These are phyloP conservation scores for Erythrophleum fordii DNA, from an alignment of 306 rosid genomes.

Conservation along the genomic window DNA sequence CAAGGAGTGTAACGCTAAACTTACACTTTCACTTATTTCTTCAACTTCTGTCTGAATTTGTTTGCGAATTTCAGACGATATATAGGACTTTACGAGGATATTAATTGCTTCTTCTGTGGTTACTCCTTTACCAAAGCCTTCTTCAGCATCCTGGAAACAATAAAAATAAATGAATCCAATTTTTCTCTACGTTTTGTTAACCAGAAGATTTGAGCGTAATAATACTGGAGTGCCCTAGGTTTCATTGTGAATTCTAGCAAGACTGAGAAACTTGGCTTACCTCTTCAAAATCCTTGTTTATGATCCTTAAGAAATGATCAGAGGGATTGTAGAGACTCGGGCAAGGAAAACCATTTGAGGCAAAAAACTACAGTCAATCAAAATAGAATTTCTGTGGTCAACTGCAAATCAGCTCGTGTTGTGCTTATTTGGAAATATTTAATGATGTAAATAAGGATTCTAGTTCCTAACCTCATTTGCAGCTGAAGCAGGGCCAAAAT, in stretches of 20 bases:
- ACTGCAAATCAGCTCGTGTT: background rate
- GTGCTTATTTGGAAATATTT: background rate
- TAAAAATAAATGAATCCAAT: background rate
- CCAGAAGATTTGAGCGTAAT: background rate
- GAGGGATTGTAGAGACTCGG: conserved; percentile 70
- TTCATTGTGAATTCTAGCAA: background rate
- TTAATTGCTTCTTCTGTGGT: conserved; percentile 52
- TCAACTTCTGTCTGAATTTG: conserved; percentile 47
- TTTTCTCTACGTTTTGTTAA: background rate
- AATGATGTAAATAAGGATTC: background rate
- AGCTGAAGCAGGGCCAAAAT: conserved; percentile 67
- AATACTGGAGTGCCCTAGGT: background rate
- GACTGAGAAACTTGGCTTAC: conserved; percentile 30
- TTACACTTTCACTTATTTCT: conserved; percentile 37
- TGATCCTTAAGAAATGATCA: conserved; percentile 69
- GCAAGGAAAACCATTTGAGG: conserved; percentile 73
- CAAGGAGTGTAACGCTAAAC: background rate
- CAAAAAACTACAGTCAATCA: conserved; percentile 55
- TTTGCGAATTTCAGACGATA: conserved; percentile 41
- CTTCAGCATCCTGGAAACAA: conserved; percentile 50
- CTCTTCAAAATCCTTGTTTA: conserved; percentile 73
- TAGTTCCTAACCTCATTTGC: conserved; percentile 61
- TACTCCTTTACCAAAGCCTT: conserved; percentile 36
- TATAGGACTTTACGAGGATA: conserved; percentile 48
- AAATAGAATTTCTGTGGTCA: background rate